Conservation (phyloP, 2,329 filamentous ascomycete genomes). For the Penicillium italicum region DNA sequence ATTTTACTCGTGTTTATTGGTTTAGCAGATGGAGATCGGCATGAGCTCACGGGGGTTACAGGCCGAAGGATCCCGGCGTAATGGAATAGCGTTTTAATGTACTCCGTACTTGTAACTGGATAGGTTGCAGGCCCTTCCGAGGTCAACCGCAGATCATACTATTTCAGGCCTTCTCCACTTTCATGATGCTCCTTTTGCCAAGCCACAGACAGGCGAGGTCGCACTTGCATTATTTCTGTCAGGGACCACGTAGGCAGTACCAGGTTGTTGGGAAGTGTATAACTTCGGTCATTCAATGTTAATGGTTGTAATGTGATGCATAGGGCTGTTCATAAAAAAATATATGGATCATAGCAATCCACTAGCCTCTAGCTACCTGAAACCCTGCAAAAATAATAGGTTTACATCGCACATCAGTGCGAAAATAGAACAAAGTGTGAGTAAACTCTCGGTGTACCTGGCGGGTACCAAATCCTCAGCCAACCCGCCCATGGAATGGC, state of each 20-base stretch:
- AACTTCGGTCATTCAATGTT: background rate
- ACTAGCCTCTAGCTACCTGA: background rate
- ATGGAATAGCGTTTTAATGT: slow-evolving; percentile 9
- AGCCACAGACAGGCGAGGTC: slow-evolving; percentile 16
- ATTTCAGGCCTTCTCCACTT: slow-evolving; percentile 26
- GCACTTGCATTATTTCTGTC: slow-evolving; percentile 9
- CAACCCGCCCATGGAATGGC: slow-evolving; percentile 8
- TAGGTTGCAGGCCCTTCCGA: background rate
- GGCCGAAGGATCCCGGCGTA: slow-evolving; percentile 15
- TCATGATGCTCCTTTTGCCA: slow-evolving; percentile 17
- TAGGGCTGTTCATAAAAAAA: background rate
- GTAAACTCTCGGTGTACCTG: slow-evolving; percentile 3
- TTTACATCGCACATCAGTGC: background rate
- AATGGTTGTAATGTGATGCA: background rate
- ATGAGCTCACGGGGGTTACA: background rate
- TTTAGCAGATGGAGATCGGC: background rate
- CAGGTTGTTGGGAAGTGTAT: background rate
- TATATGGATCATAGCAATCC: background rate
- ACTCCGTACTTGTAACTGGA: slow-evolving; percentile 8
- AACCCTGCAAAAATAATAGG: background rate
- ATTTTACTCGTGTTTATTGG: slow-evolving; percentile 11
- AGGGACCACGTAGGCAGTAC: slow-evolving; percentile 7
- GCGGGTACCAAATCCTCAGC: slow-evolving; percentile 1
- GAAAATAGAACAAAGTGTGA: background rate
- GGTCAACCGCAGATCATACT: slow-evolving; percentile 22